These are phyloP conservation scores for Candida palmyrensis DNA, from an alignment of 805 yeast genomes.

Conservation along the genomic window DNA sequence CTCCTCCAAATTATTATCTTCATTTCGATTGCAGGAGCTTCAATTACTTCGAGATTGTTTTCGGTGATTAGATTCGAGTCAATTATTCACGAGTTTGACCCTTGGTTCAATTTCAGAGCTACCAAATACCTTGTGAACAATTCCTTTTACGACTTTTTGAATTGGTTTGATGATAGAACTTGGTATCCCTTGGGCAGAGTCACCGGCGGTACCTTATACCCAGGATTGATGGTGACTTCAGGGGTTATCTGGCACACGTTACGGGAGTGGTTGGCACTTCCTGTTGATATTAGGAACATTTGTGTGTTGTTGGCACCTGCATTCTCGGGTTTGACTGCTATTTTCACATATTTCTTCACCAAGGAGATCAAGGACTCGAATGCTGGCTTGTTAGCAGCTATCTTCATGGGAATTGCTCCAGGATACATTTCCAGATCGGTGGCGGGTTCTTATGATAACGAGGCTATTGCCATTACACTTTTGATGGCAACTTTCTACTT, in stretches of 20 bases:
- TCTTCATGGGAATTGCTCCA: constrained; percentile 96
- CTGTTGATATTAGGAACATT: constrained; percentile 90
- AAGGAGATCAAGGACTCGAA: constrained; percentile 83
- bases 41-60: constrained; percentile 85
- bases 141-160: constrained; percentile 84
- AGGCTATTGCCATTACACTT: constrained; percentile 95
- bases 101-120: constrained; percentile 95
- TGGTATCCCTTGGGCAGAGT: constrained; percentile 99
- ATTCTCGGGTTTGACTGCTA: constrained; percentile 88
- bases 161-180: constrained; percentile 98
- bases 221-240: constrained; percentile 98
- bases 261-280: constrained; percentile 58
- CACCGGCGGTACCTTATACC: constrained; percentile 97
- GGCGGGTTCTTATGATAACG: constrained; percentile 98
- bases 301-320: constrained; percentile 97
- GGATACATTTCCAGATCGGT: constrained; percentile 98
- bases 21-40: constrained; percentile 80
- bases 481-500: constrained; percentile 92
- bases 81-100: constrained; percentile 96
- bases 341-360: constrained; percentile 82
- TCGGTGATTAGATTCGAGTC: constrained; percentile 96
- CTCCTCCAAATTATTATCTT: constrained; percentile 65
- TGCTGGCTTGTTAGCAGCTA: constrained; percentile 89
- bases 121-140: constrained; percentile 84
- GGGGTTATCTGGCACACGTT: constrained; percentile 80